A percentile compares a stretch with the other conserved stretches of the same genome.
Conservation (phyloP, 331 rosid genomes). For the Cydonia oblonga region DNA sequence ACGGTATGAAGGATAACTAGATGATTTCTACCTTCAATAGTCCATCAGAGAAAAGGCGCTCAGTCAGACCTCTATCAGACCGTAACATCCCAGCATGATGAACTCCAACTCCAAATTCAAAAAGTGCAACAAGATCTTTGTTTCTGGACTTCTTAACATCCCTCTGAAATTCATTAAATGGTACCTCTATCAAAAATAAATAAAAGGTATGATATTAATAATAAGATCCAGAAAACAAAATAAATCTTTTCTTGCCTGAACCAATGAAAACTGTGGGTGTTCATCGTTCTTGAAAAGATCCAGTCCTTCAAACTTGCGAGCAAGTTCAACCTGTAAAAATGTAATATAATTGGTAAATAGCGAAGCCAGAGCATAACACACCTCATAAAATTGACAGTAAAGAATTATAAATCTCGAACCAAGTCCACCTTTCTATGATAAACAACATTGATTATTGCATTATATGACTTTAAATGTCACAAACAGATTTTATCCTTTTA, state of each 20-base stretch:
- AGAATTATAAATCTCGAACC: neutral
- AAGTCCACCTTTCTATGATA: neutral
- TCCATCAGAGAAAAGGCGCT: conserved; percentile 85
- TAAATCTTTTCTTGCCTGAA: conserved; percentile 38
- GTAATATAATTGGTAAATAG: conserved; percentile 12
- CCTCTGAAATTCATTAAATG: conserved; percentile 46
- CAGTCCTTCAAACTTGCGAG: conserved; percentile 49
- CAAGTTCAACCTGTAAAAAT: conserved; percentile 68
- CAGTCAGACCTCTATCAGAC: conserved; percentile 87
- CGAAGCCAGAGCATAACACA: neutral
- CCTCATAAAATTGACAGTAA: neutral
- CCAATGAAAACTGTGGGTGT: conserved; percentile 50
- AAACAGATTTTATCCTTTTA: neutral
- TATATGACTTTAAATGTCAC: neutral
- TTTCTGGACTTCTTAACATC: conserved; percentile 88
- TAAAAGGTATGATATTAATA: conserved; percentile 4
- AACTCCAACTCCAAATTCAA: conserved; percentile 72
- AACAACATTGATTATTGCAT: neutral
- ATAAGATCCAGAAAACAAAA: conserved; percentile 7
- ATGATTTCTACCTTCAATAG: conserved; percentile 55
- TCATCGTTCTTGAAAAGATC: conserved; percentile 59
- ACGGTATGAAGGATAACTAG: neutral
- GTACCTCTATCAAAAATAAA: conserved; percentile 11
- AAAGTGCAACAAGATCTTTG: conserved; percentile 84
- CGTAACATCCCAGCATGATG: conserved; percentile 99